These are phyloP conservation scores for Phytophthora parvispora DNA, from an alignment of 352 stramenopile genomes.

Conservation along the genomic window DNA sequence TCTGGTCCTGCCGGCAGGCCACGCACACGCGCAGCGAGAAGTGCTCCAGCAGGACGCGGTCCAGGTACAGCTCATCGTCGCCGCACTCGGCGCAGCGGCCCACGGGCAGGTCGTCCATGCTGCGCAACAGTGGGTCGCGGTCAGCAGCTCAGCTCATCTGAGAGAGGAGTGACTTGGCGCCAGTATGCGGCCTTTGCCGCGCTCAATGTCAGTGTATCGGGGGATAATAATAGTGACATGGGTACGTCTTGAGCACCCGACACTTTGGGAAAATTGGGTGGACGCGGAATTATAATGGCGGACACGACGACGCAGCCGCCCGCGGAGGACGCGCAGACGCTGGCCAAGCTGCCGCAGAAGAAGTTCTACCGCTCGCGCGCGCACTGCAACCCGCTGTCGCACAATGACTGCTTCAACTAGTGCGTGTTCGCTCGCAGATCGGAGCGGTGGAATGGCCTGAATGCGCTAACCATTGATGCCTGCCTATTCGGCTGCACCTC, in stretches of 20 bases:
- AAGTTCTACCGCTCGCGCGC: conserved; percentile 97
- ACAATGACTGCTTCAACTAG: conserved; percentile 98
- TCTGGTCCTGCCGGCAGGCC: conserved; percentile 69
- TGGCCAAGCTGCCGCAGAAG: conserved; percentile 90
- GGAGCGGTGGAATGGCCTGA: background rate
- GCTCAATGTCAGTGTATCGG: conserved; percentile 15
- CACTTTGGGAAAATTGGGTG: conserved; percentile 26
- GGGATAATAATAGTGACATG: conserved; percentile 2
- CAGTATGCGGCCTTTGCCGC: background rate
- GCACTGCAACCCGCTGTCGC: conserved; percentile 97
- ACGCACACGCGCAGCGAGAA: conserved; percentile 73
- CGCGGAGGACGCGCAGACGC: conserved; percentile 29
- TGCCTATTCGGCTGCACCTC: too few species aligned
- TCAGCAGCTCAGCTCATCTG: too few species aligned
- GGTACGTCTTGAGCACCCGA: background rate
- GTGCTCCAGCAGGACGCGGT: conserved; percentile 55
- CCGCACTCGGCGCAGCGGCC: conserved; percentile 65
- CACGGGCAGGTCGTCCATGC: conserved; percentile 25
- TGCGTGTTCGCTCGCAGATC: too few species aligned
- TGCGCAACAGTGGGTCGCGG: too few species aligned
- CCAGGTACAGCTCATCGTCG: conserved; percentile 56
- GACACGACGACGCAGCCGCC: conserved; percentile 17
- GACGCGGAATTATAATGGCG: conserved; percentile 41
- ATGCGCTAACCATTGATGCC: conserved; percentile 4
- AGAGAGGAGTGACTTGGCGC: too few species aligned